Conservation (phyloP, 192 early-diverging fungal genomes). For the Gonapodya prolifera region DNA sequence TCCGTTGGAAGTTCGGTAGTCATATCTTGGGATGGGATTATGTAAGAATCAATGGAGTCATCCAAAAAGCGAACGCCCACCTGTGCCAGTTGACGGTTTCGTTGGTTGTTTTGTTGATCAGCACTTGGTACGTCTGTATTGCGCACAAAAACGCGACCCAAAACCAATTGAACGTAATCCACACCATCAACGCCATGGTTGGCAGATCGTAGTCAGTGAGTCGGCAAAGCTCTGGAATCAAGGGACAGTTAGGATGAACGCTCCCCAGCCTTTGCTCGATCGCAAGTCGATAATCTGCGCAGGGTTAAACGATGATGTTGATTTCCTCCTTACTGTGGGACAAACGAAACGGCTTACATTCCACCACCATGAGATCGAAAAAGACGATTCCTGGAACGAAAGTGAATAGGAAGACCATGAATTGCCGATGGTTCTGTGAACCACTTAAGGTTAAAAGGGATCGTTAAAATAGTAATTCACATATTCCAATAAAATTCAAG, state of each 20-base stretch:
- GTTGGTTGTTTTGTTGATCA: conserved; percentile 73
- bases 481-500: conserved; percentile 5
- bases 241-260: conserved; percentile 33
- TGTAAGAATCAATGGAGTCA: not conserved
- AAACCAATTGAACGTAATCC: conserved; percentile 60
- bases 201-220: conserved; percentile 62
- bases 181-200: conserved; percentile 51
- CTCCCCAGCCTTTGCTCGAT: conserved; percentile 11
- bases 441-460: conserved; percentile 46
- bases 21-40: not conserved
- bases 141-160: conserved; percentile 73
- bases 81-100: conserved; percentile 74
- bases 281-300: not conserved
- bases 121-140: conserved; percentile 67
- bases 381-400: conserved; percentile 45
- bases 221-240: conserved; percentile 49
- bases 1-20: not conserved
- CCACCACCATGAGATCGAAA: conserved; percentile 45
- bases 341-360: conserved; percentile 38
- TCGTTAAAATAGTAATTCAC: conserved; percentile 1
- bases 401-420: conserved; percentile 64
- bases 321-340: not conserved
- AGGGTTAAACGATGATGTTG: no score
- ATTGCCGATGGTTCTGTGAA: conserved; percentile 70
- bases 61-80: conserved; percentile 11